Conservation (phyloP, 2,329 filamentous ascomycete genomes). For the Graphium sp. region DNA sequence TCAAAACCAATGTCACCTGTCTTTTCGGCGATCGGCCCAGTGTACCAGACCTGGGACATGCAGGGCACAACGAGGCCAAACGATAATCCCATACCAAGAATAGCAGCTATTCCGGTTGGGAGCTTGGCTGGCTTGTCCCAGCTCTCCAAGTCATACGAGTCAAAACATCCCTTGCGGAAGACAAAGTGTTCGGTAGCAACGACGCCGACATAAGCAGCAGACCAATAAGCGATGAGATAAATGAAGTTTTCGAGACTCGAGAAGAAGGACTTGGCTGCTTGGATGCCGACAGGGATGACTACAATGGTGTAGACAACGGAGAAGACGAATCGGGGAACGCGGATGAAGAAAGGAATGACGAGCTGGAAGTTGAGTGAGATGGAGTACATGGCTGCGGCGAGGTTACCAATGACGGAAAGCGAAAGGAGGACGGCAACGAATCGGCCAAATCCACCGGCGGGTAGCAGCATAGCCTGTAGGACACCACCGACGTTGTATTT, state of each 20-base stretch:
- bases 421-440: conserved; percentile 43
- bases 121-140: conserved; percentile 28
- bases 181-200: conserved; percentile 28
- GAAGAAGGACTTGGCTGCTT: conserved; percentile 39
- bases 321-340: conserved; percentile 39
- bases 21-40: conserved; percentile 38
- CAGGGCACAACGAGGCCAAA: conserved; percentile 37
- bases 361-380: conserved; percentile 50
- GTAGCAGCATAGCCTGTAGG: conserved; percentile 39
- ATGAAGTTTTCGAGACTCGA: conserved; percentile 38
- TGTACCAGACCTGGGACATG: conserved; percentile 45
- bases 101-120: conserved; percentile 27
- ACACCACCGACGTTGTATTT: conserved; percentile 38
- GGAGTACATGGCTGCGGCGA: conserved; percentile 42
- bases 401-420: conserved; percentile 40
- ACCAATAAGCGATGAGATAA: conserved; percentile 41
- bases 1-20: conserved; percentile 53
- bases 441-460: conserved; percentile 41
- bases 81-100: no score
- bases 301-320: conserved; percentile 39
- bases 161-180: conserved; percentile 25
- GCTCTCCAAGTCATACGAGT: conserved; percentile 24
- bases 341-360: conserved; percentile 35
- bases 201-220: conserved; percentile 34
- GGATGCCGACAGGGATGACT: conserved; percentile 40